Percentiles rank a stretch among this genome's conserved stretches.
These are phyloP conservation scores for Pseudopithomyces chartarum DNA, from an alignment of 2,329 filamentous ascomycete genomes.

Conservation along the genomic window DNA sequence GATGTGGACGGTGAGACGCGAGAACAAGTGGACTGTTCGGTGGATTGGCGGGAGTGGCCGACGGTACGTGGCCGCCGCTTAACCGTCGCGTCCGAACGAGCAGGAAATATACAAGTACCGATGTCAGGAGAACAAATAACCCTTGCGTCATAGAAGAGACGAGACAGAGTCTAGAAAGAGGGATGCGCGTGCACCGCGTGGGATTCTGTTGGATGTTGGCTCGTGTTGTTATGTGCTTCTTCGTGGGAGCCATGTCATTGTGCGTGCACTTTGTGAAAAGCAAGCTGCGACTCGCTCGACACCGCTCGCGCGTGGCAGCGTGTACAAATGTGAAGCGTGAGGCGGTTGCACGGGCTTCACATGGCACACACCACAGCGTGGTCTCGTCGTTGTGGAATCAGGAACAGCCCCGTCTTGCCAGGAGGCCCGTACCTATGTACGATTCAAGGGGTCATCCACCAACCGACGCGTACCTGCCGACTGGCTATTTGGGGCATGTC, in stretches of 20 bases:
- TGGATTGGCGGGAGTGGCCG: constrained; percentile 11
- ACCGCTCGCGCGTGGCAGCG: not conserved
- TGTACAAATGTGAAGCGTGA: constrained; percentile 8
- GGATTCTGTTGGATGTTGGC: constrained; percentile 8
- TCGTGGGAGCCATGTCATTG: constrained; percentile 5
- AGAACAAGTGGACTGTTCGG: constrained; percentile 4
- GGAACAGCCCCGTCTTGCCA: constrained; percentile 10
- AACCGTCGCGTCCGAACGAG: constrained; percentile 22
- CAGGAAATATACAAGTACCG: constrained; percentile 15
- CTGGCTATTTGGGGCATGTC: constrained; percentile 22
- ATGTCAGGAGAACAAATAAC: constrained; percentile 8
- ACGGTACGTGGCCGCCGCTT: constrained; percentile 33
- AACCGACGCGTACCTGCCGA: constrained; percentile 13
- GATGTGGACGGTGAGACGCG: too few relatives aligned
- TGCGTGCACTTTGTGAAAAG: not conserved
- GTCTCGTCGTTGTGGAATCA: constrained; percentile 15
- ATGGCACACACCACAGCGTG: constrained; percentile 17
- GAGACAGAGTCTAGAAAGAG: not conserved
- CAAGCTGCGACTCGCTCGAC: not conserved
- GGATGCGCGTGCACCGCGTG: not conserved
- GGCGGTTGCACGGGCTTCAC: constrained; percentile 4
- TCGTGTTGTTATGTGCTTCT: constrained; percentile 6
- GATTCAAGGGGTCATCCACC: constrained; percentile 8
- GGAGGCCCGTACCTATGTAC: constrained; percentile 12
- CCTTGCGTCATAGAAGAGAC: constrained; percentile 11